Percentiles rank a stretch among this genome's conserved stretches.
phyloP scores from a whole-genome alignment of 345 rosid genomes.

The Salix dunnii region DNA sequence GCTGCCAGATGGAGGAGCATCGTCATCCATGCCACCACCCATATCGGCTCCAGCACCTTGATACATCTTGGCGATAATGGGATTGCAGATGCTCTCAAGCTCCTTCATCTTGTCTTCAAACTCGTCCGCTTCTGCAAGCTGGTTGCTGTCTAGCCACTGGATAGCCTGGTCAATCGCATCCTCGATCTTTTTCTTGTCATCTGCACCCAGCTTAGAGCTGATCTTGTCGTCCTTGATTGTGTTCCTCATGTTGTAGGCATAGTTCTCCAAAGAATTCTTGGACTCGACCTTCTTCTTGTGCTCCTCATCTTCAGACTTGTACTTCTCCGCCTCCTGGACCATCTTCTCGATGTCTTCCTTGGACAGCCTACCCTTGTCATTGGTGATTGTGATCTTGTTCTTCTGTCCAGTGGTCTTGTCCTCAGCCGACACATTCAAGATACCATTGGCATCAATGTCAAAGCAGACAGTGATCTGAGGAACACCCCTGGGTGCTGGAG shows the following conservation, averaged over 20 bases:
- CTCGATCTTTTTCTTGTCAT: slow-evolving; percentile 22
- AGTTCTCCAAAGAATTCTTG: slow-evolving; percentile 16
- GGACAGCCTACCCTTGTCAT: slow-evolving; percentile 18
- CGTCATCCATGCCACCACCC: slow-evolving; percentile 21
- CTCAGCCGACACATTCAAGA: slow-evolving; percentile 27
- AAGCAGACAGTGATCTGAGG: slow-evolving; percentile 34
- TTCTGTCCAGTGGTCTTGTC: slow-evolving; percentile 20
- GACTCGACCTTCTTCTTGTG: slow-evolving; percentile 13
- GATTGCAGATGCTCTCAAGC: slow-evolving; percentile 19
- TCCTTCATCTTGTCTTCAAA: slow-evolving; percentile 20
- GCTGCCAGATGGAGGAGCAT: slow-evolving; percentile 16
- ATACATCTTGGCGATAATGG: slow-evolving; percentile 17
- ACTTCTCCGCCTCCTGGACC: slow-evolving; percentile 23
- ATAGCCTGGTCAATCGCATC: slow-evolving; percentile 19
- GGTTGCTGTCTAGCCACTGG: slow-evolving; percentile 10
- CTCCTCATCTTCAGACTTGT: slow-evolving; percentile 22
- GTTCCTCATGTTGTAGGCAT: slow-evolving; percentile 19
- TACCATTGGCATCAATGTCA: slow-evolving; percentile 28
- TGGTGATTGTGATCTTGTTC: slow-evolving; percentile 22
- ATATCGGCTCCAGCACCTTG: slow-evolving; percentile 9
- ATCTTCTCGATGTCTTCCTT: slow-evolving; percentile 20
- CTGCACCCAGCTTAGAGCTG: not conserved
- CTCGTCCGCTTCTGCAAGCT: slow-evolving; percentile 1
- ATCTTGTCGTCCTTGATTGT: slow-evolving; percentile 15
- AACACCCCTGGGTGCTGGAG: slow-evolving; percentile 33